Base-by-base conservation (phyloP, 352 stramenopile genomes). In the Phytophthora palmivora region DNA sequence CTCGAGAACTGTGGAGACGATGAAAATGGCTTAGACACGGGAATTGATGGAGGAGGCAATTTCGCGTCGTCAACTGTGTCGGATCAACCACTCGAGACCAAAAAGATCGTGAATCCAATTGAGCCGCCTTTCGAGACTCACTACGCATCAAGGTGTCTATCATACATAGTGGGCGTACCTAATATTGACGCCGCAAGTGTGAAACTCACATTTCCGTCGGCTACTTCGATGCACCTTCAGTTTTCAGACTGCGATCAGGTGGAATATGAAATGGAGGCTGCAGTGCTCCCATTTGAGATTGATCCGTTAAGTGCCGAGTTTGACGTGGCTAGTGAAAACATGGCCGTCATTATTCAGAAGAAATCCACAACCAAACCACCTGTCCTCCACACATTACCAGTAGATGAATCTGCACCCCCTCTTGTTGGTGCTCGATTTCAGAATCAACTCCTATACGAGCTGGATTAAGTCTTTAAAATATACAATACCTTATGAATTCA, bases 361-460 rank as follows among this genome's bases (percentile, higher is more conserved):
- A 49, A 72, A 58, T 9, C 9, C 10, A 9, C 53, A 11, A 4
- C 34, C 1, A 1, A 8, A 42, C 22, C 21, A 15, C 24, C 34
- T 12, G 11, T 26, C 12, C 39, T 16, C 33, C 2, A 15, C 21
- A 19, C 6, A 49, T 50, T 18, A 24, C 56, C n/a, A n/a, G n/a
- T n/a, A n/a, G n/a, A n/a, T n/a, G n/a, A n/a, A n/a, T 34, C 60
- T 22, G 8, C 44, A 7, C 44, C 63, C n/a, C 43, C 68, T 22
- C 45, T 64, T 6, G 41, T 57, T 1, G 63, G 76, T 26, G 65
- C 78, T 30, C 74, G 72, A 22, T 90, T 90, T 58, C 80, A 89
- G 63, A 92, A 92, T 58, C 68, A 92, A 22, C 58, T 92, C 19
- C 63, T 92, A 1, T 89, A 89, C 53, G 75, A 92, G 50, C 58